phyloP scores from a whole-genome alignment of 306 rosid species.

The Fragaria nilgerrensis region DNA sequence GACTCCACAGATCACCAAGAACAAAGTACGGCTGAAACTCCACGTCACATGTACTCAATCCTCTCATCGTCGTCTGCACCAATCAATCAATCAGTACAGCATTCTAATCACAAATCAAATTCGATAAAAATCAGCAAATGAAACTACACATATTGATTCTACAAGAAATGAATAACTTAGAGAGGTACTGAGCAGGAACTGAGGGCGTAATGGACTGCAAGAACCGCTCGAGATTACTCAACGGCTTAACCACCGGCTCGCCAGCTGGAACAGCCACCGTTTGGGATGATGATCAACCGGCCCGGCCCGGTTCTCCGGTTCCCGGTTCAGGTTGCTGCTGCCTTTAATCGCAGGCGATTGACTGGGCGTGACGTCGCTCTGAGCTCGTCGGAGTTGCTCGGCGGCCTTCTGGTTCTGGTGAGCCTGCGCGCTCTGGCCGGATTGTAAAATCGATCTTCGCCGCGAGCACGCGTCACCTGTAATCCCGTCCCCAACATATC shows the following conservation, averaged over 20 bases:
- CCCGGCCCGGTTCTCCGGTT: conserved; percentile 44
- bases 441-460: conserved; percentile 65
- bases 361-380: conserved; percentile 45
- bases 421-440: conserved; percentile 51
- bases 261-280: conserved; percentile 32
- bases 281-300: conserved; percentile 30
- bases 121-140: not conserved
- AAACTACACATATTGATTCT: not conserved
- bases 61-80: conserved; percentile 60
- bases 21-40: conserved; percentile 73
- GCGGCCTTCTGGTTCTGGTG: conserved; percentile 36
- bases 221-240: conserved; percentile 69
- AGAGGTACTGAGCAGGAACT: conserved; percentile 53
- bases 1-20: conserved; percentile 83
- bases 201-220: conserved; percentile 69
- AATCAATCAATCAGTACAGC: not conserved
- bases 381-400: conserved; percentile 49
- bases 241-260: conserved; percentile 30
- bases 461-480: conserved; percentile 55
- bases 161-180: conserved; percentile 46
- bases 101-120: not conserved
- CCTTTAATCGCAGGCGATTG: conserved; percentile 22
- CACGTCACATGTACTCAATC: conserved; percentile 38
- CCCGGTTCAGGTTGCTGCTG: conserved; percentile 2
- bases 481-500: conserved; percentile 65